Percentiles rank a stretch among this genome's conserved stretches.
These are phyloP conservation scores for Lactarius quietus DNA, from an alignment of 768 basidiomycete species.

Conservation along the genomic window DNA sequence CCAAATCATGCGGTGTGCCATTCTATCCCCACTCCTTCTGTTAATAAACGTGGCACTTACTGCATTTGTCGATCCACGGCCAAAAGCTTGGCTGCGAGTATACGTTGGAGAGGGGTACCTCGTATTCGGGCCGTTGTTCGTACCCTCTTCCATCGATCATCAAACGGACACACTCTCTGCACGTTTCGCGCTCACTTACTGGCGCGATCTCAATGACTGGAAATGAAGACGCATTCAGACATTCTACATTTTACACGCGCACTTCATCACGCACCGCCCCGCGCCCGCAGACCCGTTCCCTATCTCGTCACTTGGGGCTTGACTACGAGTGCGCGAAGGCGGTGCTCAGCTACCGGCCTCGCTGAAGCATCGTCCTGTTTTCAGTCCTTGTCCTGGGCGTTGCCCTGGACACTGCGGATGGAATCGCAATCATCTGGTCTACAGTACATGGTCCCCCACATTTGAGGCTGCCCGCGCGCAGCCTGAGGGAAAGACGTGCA, in stretches of 20 bases:
- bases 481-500: slow-evolving; percentile 31
- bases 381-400: slow-evolving; percentile 54
- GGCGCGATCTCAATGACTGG: slow-evolving; percentile 57
- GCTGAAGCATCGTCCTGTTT: slow-evolving; percentile 60
- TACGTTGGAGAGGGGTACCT: too few species aligned
- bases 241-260: slow-evolving; percentile 61
- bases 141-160: slow-evolving; percentile 56
- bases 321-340: slow-evolving; percentile 80
- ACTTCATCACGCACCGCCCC: slow-evolving; percentile 64
- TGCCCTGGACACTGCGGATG: slow-evolving; percentile 61
- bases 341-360: slow-evolving; percentile 59
- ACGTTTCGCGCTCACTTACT: slow-evolving; percentile 37
- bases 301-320: slow-evolving; percentile 59
- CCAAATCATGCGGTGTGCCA: slow-evolving; percentile 72
- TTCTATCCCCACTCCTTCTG: neutral
- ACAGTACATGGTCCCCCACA: too few species aligned
- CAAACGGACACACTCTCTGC: slow-evolving; percentile 50
- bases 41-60: neutral
- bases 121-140: too few species aligned
- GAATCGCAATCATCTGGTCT: slow-evolving; percentile 50
- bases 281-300: slow-evolving; percentile 50
- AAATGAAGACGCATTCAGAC: slow-evolving; percentile 55
- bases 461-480: slow-evolving; percentile 31
- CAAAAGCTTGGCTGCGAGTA: slow-evolving; percentile 83
- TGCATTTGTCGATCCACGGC: neutral